Evolutionary conservation across 1,139 yeast genomes (phyloP).

Genomic region (Arxiozyma bovina): DNA sequence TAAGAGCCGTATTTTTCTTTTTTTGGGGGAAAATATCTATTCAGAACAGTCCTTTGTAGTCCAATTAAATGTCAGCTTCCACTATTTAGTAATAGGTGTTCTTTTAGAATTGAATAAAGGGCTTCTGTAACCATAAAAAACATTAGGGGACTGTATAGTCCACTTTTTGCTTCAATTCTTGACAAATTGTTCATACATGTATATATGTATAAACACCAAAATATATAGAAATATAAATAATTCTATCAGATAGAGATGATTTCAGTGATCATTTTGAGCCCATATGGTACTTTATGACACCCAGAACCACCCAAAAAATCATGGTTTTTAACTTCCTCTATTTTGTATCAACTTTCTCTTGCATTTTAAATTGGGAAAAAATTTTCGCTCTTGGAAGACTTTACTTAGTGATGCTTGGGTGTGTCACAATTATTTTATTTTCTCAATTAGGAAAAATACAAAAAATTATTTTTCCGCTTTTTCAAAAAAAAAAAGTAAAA

Average conservation of each 20-base stretch:
- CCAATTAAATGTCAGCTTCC: neutral
- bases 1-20: neutral
- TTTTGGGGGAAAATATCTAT: no score
- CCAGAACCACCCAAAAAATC: neutral
- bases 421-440: neutral
- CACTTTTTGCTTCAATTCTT: neutral
- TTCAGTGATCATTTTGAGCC: neutral
- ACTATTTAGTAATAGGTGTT: neutral
- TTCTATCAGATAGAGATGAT: neutral
- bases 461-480: no score
- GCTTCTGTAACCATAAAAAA: neutral
- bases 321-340: neutral
- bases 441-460: neutral
- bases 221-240: neutral
- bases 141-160: no score
- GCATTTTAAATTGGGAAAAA: neutral
- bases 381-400: neutral
- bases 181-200: neutral
- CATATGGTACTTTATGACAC: neutral
- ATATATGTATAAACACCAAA: neutral
- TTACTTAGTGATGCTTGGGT: conserved; percentile 1
- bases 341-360: conserved; percentile 3
- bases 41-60: neutral
- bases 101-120: neutral
- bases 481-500: no score